Base-by-base conservation (phyloP, 306 rosid species). In the Clitoria ternatea region DNA sequence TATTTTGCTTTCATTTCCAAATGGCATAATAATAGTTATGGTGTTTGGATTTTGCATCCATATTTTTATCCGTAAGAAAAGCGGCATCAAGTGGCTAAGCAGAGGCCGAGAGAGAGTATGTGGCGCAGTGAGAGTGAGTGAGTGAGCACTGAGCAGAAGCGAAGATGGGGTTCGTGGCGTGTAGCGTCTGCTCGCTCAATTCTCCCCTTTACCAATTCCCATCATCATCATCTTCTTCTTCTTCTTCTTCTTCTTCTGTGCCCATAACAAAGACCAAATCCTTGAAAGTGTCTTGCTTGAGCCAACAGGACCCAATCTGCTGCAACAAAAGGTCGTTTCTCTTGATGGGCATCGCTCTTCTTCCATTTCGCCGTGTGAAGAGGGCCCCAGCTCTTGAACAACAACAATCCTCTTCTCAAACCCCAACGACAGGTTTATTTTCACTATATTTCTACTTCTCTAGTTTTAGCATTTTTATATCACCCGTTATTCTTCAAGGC, bases 361-460 rank as follows among this genome's bases (percentile, higher is more conserved):
- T 91, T 75, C 99, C 99, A 0, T 68, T 89, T 19, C 71, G 91
- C 26, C 87, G 83, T 9, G 81, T 84, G 42, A 83, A 52, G 26
- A 13, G 27, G 7, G 98, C 87, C 27, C 30, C 53, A 6, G 97
- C 98, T 79, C 54, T 87, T 66, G 86, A 85, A 66, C 4, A n/a
- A n/a, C n/a, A n/a, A n/a, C n/a, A n/a, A n/a, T n/a, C n/a, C n/a
- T n/a, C n/a, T n/a, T 5, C 56, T 2, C 60, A 27, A 48, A 24
- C 69, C 20, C 15, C 83, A 29, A 71, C n/a, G n/a, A 96, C 84
- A 56, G 81, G 79, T 77, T 73, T 40, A 4, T 39, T 33, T 22
- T 26, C 15, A 3, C 6, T 32, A 3, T 23, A 1, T 13, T 37
- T 3, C 3, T n/a, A n/a, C n/a, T n/a, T n/a, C n/a, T n/a, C n/a